Evolutionary conservation across 2,329 filamentous ascomycete species (phyloP).

Genomic region (Aspergillus glaucus): DNA sequence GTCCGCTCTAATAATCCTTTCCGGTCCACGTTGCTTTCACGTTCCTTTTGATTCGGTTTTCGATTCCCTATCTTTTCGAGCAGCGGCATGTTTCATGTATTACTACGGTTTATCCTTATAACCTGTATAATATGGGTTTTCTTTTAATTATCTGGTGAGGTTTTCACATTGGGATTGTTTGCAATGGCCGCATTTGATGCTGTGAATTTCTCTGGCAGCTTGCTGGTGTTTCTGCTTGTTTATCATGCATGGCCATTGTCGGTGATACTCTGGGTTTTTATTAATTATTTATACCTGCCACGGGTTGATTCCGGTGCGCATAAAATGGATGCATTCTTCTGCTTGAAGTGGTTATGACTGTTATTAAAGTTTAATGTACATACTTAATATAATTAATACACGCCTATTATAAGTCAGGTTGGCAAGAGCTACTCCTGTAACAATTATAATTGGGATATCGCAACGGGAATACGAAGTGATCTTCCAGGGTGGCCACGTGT

Average conservation of each 20-base stretch:
- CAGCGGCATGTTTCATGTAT: conserved; percentile 10
- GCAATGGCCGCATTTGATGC: not conserved
- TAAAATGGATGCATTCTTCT: not conserved
- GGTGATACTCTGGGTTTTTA: not conserved
- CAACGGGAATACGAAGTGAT: no score
- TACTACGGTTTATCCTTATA: conserved; percentile 5
- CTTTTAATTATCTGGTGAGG: not conserved
- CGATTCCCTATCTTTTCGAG: not conserved
- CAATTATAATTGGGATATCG: no score
- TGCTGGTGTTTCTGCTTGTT: not conserved
- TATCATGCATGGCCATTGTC: not conserved
- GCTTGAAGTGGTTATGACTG: not conserved
- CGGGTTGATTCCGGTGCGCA: not conserved
- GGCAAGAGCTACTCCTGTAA: no score
- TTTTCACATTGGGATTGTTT: not conserved
- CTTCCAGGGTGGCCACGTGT: no score
- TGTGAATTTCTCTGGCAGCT: not conserved
- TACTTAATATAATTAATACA: not conserved
- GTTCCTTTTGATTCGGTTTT: not conserved
- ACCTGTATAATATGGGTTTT: not conserved
- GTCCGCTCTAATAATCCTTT: conserved; percentile 6
- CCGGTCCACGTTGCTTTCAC: not conserved
- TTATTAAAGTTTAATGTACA: not conserved
- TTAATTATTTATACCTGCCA: not conserved
- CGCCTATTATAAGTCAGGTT: no score